Base-by-base conservation (phyloP, 1,139 yeast genomes). In the Protomyces inundatus region DNA sequence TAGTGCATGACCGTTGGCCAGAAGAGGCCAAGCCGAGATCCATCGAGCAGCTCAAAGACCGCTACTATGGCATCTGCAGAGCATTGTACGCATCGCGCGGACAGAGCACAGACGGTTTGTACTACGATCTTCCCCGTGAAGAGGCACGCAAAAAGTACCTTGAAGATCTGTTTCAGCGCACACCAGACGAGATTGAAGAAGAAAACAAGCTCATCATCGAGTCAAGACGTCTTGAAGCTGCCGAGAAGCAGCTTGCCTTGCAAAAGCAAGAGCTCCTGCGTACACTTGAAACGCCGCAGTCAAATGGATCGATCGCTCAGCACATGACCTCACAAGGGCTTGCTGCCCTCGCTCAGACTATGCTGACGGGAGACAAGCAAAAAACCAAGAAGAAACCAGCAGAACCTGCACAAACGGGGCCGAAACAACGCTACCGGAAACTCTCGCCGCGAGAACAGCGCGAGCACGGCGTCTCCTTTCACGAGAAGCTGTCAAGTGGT, bases 181-280 rank as follows among this genome's bases (percentile, higher is more conserved):
- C 95, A 3, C 97, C 98, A 0, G 96, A 97, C 0, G 98, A 93
- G 73, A 89, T 93, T 51, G 98, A 98, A 0, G 98, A 93, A 75
- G 99, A 93, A 74, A 98, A 95, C 74, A 90, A 96, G 0, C 78
- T 93, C 61, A 90, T 93, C 3, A 85, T 91, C 55, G 98, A 93
- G 73, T 95, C 98, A 1, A 83, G 96, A 65, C 84, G 95, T 69
- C 88, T 93, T 68, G 98, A 93, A 72, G 83, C 91, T 65, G 90
- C 96, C 0, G 96, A 98, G 0, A 91, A 90, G 77, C 87, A 89
- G 72, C 88, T 93, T 82, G 81, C 91, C 65, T 77, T 81, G 60
- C 98, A 93, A 74, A 81, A 98, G 70, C 86, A 90, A 1, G 87
- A 89, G 64, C 77, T 95, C 52, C 78, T 93, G 64, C 84, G 88